phyloP scores from a whole-genome alignment of 2,329 filamentous ascomycete genomes.

The Aspergillus piperis region DNA sequence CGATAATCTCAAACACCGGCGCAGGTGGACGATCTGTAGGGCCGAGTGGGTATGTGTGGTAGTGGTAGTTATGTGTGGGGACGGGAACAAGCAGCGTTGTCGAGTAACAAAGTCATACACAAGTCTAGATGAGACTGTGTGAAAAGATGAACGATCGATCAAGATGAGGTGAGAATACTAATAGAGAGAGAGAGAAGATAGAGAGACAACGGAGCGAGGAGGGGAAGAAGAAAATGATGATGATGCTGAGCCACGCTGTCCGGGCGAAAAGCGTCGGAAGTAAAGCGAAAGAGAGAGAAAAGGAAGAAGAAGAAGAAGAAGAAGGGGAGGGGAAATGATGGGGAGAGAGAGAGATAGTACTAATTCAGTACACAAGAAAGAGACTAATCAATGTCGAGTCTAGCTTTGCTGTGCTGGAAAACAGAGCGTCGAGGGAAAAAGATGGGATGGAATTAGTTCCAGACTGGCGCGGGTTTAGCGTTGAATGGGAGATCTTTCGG shows the following conservation, averaged over 20 bases:
- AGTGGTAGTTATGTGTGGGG: neutral
- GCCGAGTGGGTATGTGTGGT: neutral
- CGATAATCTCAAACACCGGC: constrained; percentile 5
- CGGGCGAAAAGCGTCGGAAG: neutral
- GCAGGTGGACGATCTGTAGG: neutral
- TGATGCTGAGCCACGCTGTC: neutral
- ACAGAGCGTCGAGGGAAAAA: neutral
- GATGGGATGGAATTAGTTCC: neutral
- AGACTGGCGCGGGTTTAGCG: neutral
- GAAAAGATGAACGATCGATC: no score
- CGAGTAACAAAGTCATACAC: no score
- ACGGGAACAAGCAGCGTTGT: neutral
- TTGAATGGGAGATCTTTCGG: neutral
- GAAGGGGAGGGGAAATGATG: neutral
- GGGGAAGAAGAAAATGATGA: neutral
- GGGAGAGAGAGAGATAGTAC: neutral
- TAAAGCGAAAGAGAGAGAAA: neutral
- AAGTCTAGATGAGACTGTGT: no score
- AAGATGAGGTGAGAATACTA: neutral
- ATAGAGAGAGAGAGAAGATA: neutral
- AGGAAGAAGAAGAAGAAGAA: neutral
- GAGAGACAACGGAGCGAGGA: neutral
- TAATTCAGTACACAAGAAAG: no score
- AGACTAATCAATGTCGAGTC: no score
- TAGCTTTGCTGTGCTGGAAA: neutral